Base-by-base conservation (phyloP, 1,284 basidiomycete species). In the Tetrapyrgos nigripes region DNA sequence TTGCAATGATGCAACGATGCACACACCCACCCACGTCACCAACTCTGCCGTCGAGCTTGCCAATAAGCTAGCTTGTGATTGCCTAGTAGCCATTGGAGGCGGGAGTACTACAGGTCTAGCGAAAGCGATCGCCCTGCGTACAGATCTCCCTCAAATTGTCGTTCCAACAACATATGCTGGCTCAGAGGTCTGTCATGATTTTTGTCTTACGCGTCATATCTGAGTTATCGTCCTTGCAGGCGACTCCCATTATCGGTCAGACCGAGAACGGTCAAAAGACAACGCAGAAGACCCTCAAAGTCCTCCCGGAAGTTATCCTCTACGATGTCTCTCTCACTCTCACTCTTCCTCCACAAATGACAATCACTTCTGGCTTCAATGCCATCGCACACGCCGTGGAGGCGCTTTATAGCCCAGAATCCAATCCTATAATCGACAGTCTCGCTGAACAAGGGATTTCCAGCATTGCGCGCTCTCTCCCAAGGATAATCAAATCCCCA, bases 131-230 rank as follows among this genome's bases (percentile, higher is more conserved):
- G 75, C 78, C 14, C 66, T 80, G 23, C 69, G 71, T 40, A 74
- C 73, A 19, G 73, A 76, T 55, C 67, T 79, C 50, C 75, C 74
- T 24, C 78, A 82, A 61, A 78, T 81, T 29, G 77, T 76, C 23
- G 70, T 82, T 10, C 79, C 80, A 17, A 81, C 79, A 1, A 79
- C 79, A 19, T 82, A 80, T 56, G 75, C 79, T 10, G 80, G 79
- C 0, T 78, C 75, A 3, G 79, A 82, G 66, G 72, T 72, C 4
- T 44, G 43, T 33, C 50, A 26, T 43, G 27, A 0, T 17, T 11
- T 23, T 2, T 9, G 19, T 35, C 10, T 26, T 24, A 1, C 1
- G 23, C 27, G 13, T 35, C 4, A 9, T 19, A 51, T 37, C 4
- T 33, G 14, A 17, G 19, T 53, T 10, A 50, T 26, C 21, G 53